A percentile compares a stretch with the other conserved stretches of the same genome.
Evolutionary conservation across 306 rosid genomes (phyloP).

Genomic region (Cucurbita moschata): DNA sequence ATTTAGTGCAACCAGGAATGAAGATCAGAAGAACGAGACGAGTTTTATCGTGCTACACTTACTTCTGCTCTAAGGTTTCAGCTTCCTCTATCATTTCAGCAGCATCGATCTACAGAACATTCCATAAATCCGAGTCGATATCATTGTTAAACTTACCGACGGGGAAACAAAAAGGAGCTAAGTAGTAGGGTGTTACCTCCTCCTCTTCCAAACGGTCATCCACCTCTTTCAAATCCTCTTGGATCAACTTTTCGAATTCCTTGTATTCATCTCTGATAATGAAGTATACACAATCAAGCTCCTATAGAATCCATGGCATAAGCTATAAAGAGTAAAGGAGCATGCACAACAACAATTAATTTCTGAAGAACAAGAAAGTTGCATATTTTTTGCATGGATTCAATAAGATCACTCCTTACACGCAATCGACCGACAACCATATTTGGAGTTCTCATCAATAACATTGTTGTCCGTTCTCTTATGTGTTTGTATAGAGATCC

Average conservation of each 20-base stretch:
- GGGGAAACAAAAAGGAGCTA: not conserved
- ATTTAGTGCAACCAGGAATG: constrained; percentile 3
- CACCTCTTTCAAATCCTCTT: constrained; percentile 82
- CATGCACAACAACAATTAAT: not conserved
- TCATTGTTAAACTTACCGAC: not conserved
- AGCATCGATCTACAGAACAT: constrained; percentile 54
- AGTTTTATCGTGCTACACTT: constrained; percentile 5
- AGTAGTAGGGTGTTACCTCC: constrained; percentile 39
- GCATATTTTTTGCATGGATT: not conserved
- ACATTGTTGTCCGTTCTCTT: not conserved
- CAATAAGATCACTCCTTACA: not conserved
- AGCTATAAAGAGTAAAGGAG: not conserved
- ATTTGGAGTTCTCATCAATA: no score
- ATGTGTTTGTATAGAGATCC: not conserved
- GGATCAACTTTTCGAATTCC: constrained; percentile 90
- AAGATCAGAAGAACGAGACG: not conserved
- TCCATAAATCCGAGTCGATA: not conserved
- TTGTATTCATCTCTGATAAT: constrained; percentile 75
- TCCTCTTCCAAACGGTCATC: constrained; percentile 90
- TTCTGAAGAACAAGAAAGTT: not conserved
- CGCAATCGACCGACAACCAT: not conserved
- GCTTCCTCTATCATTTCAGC: constrained; percentile 85
- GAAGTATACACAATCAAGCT: constrained; percentile 10
- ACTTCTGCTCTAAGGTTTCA: constrained; percentile 77
- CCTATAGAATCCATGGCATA: not conserved